phyloP scores from a whole-genome alignment of 1,284 basidiomycete species.

The Ganoderma sinense region DNA sequence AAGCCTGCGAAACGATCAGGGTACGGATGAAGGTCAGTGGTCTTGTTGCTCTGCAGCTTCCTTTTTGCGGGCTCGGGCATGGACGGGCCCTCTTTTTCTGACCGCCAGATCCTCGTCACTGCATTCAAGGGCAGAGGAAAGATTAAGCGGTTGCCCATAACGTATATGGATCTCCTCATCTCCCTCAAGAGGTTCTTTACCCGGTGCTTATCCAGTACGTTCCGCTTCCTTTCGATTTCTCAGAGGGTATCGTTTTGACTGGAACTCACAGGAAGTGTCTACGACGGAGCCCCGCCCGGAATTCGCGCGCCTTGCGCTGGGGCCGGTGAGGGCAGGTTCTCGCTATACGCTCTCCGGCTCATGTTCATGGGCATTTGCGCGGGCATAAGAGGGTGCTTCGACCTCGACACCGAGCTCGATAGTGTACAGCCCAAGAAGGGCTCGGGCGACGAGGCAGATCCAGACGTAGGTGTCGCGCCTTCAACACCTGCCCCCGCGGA shows the following conservation, averaged over 20 bases:
- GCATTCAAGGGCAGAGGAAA: conserved; percentile 3
- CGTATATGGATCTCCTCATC: conserved; percentile 20
- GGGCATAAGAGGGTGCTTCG: conserved; percentile 17
- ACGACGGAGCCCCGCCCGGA: conserved; percentile 19
- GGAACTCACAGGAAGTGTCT: conserved; percentile 17
- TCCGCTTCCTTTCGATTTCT: background rate
- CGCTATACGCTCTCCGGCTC: conserved; percentile 23
- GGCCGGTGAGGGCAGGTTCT: conserved; percentile 19
- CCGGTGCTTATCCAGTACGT: conserved; percentile 23
- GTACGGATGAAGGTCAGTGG: conserved; percentile 25
- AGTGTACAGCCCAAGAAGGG: background rate
- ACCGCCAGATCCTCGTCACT: conserved; percentile 16
- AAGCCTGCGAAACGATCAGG: conserved; percentile 20
- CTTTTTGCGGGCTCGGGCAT: background rate
- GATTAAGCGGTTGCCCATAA: conserved; percentile 12
- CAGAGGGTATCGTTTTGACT: background rate
- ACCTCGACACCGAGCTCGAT: conserved; percentile 21
- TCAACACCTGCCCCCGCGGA: background rate
- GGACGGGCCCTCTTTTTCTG: background rate
- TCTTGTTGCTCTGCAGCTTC: background rate
- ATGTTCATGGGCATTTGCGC: conserved; percentile 23
- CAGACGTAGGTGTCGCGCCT: background rate
- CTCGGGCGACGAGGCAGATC: background rate
- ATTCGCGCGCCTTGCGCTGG: conserved; percentile 24
- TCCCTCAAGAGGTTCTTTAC: conserved; percentile 19